Evolutionary conservation across 495 filamentous ascomycete species (phyloP).

Genomic region (Terfezia claveryi): DNA sequence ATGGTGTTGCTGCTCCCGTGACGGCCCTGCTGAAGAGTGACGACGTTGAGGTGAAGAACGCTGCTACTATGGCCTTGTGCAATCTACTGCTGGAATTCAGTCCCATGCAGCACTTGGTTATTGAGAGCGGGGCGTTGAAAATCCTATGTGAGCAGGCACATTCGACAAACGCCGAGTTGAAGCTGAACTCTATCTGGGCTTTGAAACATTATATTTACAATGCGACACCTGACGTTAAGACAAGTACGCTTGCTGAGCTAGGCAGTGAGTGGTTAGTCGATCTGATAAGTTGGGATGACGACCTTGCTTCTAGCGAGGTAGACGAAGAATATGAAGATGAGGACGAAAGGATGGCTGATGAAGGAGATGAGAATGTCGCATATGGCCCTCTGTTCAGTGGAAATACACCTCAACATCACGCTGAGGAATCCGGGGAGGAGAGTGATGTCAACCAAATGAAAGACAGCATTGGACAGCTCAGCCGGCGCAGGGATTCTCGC

Average conservation of each 20-base stretch:
- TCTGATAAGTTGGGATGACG: slow-evolving; percentile 35
- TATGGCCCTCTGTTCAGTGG: not conserved
- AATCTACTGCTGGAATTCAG: slow-evolving; percentile 74
- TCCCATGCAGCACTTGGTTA: slow-evolving; percentile 66
- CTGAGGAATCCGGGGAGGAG: slow-evolving; percentile 6
- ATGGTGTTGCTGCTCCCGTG: slow-evolving; percentile 57
- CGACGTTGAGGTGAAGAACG: slow-evolving; percentile 62
- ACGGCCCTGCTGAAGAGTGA: slow-evolving; percentile 51
- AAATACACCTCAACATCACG: not conserved
- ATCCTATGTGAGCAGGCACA: slow-evolving; percentile 67
- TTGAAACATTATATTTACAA: slow-evolving; percentile 66
- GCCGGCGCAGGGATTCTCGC: slow-evolving; percentile 4
- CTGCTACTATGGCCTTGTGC: slow-evolving; percentile 57
- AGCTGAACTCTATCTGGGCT: slow-evolving; percentile 73
- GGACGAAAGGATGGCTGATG: slow-evolving; percentile 31
- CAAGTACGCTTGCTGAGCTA: slow-evolving; percentile 51
- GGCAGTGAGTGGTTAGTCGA: slow-evolving; percentile 58
- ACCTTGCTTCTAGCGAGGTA: slow-evolving; percentile 24
- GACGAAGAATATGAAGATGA: slow-evolving; percentile 52
- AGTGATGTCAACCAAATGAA: slow-evolving; percentile 21
- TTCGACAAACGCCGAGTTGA: slow-evolving; percentile 45
- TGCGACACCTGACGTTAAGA: slow-evolving; percentile 45
- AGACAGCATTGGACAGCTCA: slow-evolving; percentile 27
- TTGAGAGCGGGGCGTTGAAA: slow-evolving; percentile 53
- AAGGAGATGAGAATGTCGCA: not conserved